A percentile compares a stretch with the other conserved stretches of the same genome.
phyloP scores from a whole-genome alignment of 768 basidiomycete genomes.

The Trametes meyenii region DNA sequence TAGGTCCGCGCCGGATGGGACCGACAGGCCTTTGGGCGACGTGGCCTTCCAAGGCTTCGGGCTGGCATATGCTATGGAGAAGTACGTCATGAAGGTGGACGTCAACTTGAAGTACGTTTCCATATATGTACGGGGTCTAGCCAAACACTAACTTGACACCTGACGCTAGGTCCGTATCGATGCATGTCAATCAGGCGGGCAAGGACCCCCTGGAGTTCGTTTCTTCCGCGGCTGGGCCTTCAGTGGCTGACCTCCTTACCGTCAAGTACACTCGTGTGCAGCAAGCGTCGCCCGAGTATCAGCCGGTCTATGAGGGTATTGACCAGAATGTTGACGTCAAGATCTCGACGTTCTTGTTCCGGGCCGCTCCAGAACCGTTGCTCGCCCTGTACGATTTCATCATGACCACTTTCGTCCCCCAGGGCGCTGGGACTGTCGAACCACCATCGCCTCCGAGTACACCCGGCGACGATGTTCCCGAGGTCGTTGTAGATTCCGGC shows the following conservation, averaged over 20 bases:
- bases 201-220: constrained; percentile 61
- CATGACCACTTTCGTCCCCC: constrained; percentile 91
- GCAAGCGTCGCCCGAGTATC: constrained; percentile 83
- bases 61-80: constrained; percentile 71
- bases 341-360: constrained; percentile 89
- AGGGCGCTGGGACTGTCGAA: constrained; percentile 31
- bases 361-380: constrained; percentile 87
- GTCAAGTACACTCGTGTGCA: constrained; percentile 83
- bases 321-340: constrained; percentile 87
- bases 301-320: constrained; percentile 75
- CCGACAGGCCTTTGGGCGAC: constrained; percentile 78
- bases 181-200: constrained; percentile 68
- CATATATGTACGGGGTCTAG: neutral
- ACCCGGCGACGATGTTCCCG: constrained; percentile 15
- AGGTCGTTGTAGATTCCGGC: constrained; percentile 12
- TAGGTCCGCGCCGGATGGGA: constrained; percentile 60
- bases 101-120: constrained; percentile 68
- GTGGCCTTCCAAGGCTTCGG: constrained; percentile 79
- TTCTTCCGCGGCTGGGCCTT: constrained; percentile 54
- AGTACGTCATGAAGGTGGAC: constrained; percentile 86
- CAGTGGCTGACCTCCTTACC: constrained; percentile 67
- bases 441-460: constrained; percentile 4
- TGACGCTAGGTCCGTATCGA: constrained; percentile 62
- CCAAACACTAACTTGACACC: neutral
- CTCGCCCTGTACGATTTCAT: constrained; percentile 93